Evolutionary conservation across 805 yeast genomes (phyloP), one percentile per base, ranked within the genome.

Genomic region (Kodamaea sagamina): DNA sequence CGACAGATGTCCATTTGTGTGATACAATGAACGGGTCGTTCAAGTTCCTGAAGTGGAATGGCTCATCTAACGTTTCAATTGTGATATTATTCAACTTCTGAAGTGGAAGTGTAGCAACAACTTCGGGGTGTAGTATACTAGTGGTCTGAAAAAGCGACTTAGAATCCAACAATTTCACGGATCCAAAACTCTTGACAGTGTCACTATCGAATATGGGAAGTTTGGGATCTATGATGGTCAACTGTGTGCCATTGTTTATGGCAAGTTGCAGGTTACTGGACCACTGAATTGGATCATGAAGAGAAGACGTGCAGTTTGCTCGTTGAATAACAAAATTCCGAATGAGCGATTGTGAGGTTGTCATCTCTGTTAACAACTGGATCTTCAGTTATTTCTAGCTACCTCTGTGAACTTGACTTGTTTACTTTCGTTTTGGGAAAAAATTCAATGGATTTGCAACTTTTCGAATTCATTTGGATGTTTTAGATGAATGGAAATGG

Each of bases 201-300:
- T 57, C 61, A 28, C 59, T 62, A 13, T 62, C 51, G 13, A 56
- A 32, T 2, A 22, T 48, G 2, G 75, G 75, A 4, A 65, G 57
- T 42, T 61, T 61, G 16, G 75, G 74, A 24, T 69, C 75, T 4
- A 71, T 48, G 6, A 68, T 45, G 1, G 67, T 59, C 24, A 71
- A 37, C 16, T 64, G 66, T 16, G 48, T 55, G 5, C 64, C 62
- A 31, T 54, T 57, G 47, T 68, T 70, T 25, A 71, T 55, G 5
- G 73, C 65, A 28, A 68, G 41, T 47, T 68, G 73, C 47, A 43
- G 55, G 41, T 68, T 66, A 6, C 52, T 58, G 1, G 74, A 66
- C 54, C 65, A 58, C 45, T 64, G 67, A 9, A 64, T 53, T 2
- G 74, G 71, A 21, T 51, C 55, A n/a, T 11, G 29, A 12, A 36